A percentile compares a stretch with the other conserved stretches of the same genome.
Conservation (phyloP, 768 basidiomycete species). For the Podaxis sp. region DNA sequence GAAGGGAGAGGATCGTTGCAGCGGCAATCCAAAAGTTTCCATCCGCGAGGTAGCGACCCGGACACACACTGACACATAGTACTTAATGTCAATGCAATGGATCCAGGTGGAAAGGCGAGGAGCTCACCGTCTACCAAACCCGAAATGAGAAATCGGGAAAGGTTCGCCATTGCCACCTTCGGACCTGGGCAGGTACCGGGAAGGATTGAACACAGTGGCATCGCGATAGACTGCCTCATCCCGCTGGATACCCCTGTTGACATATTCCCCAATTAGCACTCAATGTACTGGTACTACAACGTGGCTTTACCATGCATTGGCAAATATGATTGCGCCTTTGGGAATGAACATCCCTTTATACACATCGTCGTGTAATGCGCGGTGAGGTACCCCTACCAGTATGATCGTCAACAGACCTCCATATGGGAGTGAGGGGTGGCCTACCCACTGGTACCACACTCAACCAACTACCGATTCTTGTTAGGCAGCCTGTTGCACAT, state of each 20-base stretch:
- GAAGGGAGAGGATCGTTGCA: background rate
- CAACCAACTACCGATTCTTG: background rate
- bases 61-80: background rate
- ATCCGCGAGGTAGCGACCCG: conserved; percentile 5
- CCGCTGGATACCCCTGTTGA: conserved; percentile 41
- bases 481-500: conserved; percentile 38
- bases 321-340: conserved; percentile 60
- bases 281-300: background rate
- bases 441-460: conserved; percentile 4
- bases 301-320: conserved; percentile 52
- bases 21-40: background rate
- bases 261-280: background rate
- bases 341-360: conserved; percentile 59
- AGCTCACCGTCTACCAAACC: conserved; percentile 2
- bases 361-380: conserved; percentile 61
- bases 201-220: conserved; percentile 49
- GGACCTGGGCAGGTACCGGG: conserved; percentile 38
- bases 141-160: background rate
- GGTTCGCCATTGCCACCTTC: conserved; percentile 6
- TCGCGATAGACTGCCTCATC: conserved; percentile 50
- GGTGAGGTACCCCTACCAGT: conserved; percentile 55
- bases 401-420: background rate
- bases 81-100: background rate
- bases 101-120: background rate
- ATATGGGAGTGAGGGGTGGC: background rate